Evolutionary conservation across 73 alveolate species (phyloP), one percentile per base, ranked within the genome.

Genomic region (Paramecium octaurelia): DNA sequence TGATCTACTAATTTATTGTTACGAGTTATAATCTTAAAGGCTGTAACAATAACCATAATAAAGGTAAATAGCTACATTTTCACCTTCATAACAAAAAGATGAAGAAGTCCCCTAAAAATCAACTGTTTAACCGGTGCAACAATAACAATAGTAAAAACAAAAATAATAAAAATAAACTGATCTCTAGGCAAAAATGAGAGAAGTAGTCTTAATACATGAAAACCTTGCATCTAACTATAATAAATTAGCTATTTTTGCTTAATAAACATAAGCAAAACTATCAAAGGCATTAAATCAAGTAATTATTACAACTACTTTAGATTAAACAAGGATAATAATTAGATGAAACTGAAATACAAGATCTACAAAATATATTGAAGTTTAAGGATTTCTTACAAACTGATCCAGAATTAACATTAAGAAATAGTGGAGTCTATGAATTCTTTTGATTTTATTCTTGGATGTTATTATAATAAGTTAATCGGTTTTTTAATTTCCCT

Each of bases 1-100:
- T 44, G 91, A 80, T 43, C 46, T 80, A 35, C 29, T 80, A 4
- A 80, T 80, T 44, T 80, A 31, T 46, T 80, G 91, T 27, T 80
- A 80, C 44, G 91, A 80, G 46, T 80, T 44, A 24, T 11, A 80
- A 12, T 21, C 46, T 1, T 29, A 80, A 80, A 40, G 54, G 46
- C 76, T 18, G 3, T 42, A 80, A 40, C 14, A 80, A 44, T 29
- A 46, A 80, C 88, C 88, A 14, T 23, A 80, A 24, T 35, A 80
- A 80, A 80, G 91, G 27, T 27, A 40, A 10, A 1, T 80, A 11
- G 76, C 91, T 7, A 80, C 91, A 10, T 80, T 80, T 46, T 23
- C 20, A 14, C 91, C 76, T 8, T 27, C 7, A 23, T 40, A 40
- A 40, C 48, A 80, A 12, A 18, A 44, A 20, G 75, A 43, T 31